phyloP scores from a whole-genome alignment of 2,329 filamentous ascomycete genomes.

The Colletotrichum musicola region DNA sequence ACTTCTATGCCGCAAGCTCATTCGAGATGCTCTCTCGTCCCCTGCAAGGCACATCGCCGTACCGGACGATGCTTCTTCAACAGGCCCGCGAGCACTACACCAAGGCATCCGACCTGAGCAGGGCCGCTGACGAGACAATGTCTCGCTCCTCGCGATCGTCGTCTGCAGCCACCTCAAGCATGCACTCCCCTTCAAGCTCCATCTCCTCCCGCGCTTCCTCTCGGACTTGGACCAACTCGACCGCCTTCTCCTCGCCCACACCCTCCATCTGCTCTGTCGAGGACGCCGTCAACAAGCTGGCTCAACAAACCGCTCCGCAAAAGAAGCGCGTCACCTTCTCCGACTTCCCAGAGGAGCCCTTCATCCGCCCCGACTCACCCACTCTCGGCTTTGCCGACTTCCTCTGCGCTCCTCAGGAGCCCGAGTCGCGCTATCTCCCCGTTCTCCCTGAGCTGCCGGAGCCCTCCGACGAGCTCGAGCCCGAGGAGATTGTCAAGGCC shows the following conservation, averaged over 20 bases:
- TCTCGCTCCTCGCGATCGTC: constrained; percentile 55
- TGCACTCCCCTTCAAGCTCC: constrained; percentile 62
- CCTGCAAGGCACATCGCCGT: constrained; percentile 58
- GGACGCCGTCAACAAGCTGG: constrained; percentile 41
- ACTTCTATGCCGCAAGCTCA: constrained; percentile 73
- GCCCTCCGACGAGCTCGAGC: constrained; percentile 37
- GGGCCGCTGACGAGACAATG: constrained; percentile 59
- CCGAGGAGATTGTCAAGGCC: constrained; percentile 41
- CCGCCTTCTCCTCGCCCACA: constrained; percentile 60
- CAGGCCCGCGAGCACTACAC: constrained; percentile 67
- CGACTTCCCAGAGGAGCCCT: constrained; percentile 57
- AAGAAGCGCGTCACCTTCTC: constrained; percentile 57
- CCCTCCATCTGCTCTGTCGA: constrained; percentile 57
- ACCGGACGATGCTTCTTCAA: constrained; percentile 61
- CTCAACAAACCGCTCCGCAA: constrained; percentile 32
- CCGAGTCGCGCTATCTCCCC: constrained; percentile 36
- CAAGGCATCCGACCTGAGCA: constrained; percentile 61
- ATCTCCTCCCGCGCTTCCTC: constrained; percentile 53
- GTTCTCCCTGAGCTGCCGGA: constrained; percentile 38
- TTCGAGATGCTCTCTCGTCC: constrained; percentile 68
- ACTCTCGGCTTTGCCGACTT: constrained; percentile 68
- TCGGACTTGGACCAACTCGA: constrained; percentile 55
- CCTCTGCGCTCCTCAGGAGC: constrained; percentile 41
- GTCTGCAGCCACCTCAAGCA: constrained; percentile 53
- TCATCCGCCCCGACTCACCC: constrained; percentile 70